These are phyloP conservation scores for Candida silvicultrix DNA, from an alignment of 805 yeast genomes.

Conservation along the genomic window DNA sequence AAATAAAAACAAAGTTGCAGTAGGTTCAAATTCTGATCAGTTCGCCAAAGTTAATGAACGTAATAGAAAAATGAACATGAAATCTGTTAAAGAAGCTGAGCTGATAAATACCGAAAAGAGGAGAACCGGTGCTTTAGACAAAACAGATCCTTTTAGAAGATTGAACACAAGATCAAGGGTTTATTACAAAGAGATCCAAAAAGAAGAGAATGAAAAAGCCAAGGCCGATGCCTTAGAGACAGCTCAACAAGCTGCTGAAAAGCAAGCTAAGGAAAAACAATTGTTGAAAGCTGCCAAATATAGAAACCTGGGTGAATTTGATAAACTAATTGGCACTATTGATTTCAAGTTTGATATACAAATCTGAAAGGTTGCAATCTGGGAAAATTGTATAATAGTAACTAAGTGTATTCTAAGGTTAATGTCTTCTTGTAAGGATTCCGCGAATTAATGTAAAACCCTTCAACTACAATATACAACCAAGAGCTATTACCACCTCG, in stretches of 20 bases:
- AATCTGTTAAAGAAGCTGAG: slow-evolving; percentile 76
- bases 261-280: slow-evolving; percentile 38
- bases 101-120: slow-evolving; percentile 51
- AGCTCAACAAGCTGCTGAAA: slow-evolving; percentile 33
- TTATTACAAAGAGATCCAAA: slow-evolving; percentile 55
- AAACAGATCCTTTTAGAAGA: slow-evolving; percentile 83
- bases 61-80: slow-evolving; percentile 76
- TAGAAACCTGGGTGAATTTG: slow-evolving; percentile 53
- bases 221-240: slow-evolving; percentile 45
- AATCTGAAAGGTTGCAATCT: slow-evolving; percentile 5
- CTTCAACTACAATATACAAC: too few relatives aligned
- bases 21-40: slow-evolving; percentile 24
- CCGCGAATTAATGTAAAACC: too few relatives aligned
- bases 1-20: slow-evolving; percentile 28
- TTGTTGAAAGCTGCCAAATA: slow-evolving; percentile 44
- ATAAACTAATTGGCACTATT: slow-evolving; percentile 38
- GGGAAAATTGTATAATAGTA: background rate
- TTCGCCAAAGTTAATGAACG: slow-evolving; percentile 33
- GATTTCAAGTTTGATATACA: slow-evolving; percentile 34
- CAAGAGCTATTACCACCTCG: too few relatives aligned
- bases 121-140: slow-evolving; percentile 33
- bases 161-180: slow-evolving; percentile 82
- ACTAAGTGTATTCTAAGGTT: background rate
- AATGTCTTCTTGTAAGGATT: too few relatives aligned
- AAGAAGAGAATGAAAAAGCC: slow-evolving; percentile 54